These are phyloP conservation scores for Xeromyces bisporus DNA, from an alignment of 495 filamentous ascomycete genomes.

Conservation along the genomic window DNA sequence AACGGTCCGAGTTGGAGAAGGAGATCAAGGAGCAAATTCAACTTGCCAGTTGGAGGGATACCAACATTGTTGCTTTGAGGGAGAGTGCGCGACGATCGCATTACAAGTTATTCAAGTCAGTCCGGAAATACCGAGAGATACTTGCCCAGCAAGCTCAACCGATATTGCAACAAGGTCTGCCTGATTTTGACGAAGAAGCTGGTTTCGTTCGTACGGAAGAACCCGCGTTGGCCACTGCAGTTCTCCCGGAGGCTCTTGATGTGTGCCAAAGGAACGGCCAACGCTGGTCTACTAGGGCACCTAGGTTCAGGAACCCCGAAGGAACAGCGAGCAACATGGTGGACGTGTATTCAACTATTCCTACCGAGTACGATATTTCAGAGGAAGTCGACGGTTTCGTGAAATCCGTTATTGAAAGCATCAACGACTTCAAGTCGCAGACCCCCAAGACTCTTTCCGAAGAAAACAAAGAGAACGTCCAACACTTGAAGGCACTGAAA, in stretches of 20 bases:
- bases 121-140: constrained; percentile 67
- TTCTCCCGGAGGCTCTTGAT: constrained; percentile 27
- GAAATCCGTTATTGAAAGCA: constrained; percentile 45
- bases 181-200: constrained; percentile 28
- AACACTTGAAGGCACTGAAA: constrained; percentile 79
- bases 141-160: constrained; percentile 53
- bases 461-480: constrained; percentile 63
- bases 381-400: constrained; percentile 50
- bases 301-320: constrained; percentile 50
- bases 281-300: constrained; percentile 43
- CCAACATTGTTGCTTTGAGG: constrained; percentile 70
- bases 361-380: constrained; percentile 35
- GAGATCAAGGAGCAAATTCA: constrained; percentile 75
- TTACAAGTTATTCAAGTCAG: constrained; percentile 75
- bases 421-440: constrained; percentile 55
- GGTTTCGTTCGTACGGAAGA: constrained; percentile 3
- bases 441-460: constrained; percentile 63
- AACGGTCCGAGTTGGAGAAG: constrained; percentile 55
- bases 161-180: constrained; percentile 48
- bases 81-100: constrained; percentile 85
- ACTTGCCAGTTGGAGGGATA: constrained; percentile 91
- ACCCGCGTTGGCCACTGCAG: constrained; percentile 6
- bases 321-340: constrained; percentile 48
- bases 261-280: constrained; percentile 35
- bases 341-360: constrained; percentile 34